A percentile compares a stretch with the other conserved stretches of the same genome.
Conservation (phyloP, 2,329 filamentous ascomycete species). For the Dryadomyces quercus-mongolicae region DNA sequence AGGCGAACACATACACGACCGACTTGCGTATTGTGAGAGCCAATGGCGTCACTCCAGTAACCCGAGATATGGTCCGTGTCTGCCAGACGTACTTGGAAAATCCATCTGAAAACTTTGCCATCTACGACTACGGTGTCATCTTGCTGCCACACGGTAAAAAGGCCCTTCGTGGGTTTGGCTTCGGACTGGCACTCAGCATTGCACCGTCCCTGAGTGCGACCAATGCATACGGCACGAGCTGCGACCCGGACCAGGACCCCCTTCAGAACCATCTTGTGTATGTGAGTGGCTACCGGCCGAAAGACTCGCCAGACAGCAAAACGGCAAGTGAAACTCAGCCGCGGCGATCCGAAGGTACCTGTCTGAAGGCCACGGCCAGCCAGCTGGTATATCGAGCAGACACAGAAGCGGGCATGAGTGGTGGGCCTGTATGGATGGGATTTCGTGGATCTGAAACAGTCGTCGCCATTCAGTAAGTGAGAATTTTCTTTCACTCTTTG, state of each 20-base stretch:
- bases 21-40: neutral
- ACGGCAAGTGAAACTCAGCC: neutral
- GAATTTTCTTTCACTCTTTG: too few species aligned
- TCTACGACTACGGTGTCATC: neutral
- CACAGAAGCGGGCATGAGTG: neutral
- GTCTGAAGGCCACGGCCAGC: neutral
- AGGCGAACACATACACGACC: neutral
- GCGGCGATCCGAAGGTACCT: neutral
- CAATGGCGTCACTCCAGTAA: neutral
- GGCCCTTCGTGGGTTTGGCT: neutral
- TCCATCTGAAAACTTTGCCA: neutral
- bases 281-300: neutral
- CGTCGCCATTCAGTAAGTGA: neutral
- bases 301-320: neutral
- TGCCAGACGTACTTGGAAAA: neutral
- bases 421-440: neutral
- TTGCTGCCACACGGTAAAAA: neutral
- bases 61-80: neutral
- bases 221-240: neutral
- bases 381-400: neutral
- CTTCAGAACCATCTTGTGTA: neutral
- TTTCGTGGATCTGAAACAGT: neutral
- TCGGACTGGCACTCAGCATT: neutral
- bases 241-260: neutral
- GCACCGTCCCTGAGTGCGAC: neutral